phyloP scores from a whole-genome alignment of 805 yeast species.

The Metschnikowia henanensis region DNA sequence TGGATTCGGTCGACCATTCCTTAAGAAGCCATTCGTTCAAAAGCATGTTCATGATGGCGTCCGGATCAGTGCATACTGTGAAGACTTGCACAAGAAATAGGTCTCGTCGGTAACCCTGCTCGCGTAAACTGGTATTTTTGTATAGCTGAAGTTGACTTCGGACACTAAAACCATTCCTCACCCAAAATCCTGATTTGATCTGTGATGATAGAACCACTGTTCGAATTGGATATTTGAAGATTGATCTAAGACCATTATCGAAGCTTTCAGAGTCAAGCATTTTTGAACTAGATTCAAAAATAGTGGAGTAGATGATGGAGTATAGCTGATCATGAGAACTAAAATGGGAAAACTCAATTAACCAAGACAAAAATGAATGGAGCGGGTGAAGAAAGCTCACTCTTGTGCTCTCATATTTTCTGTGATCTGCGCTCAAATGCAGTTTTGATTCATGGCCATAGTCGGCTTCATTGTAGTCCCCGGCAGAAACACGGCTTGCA shows the following conservation, averaged over 20 bases:
- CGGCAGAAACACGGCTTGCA: background rate
- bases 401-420: background rate
- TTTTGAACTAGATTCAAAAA: background rate
- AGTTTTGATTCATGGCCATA: too few relatives aligned
- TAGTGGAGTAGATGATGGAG: constrained; percentile 20
- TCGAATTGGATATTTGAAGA: constrained; percentile 76
- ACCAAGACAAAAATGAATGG: constrained; percentile 71
- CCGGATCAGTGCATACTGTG: constrained; percentile 49
- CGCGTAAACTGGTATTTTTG: constrained; percentile 74
- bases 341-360: constrained; percentile 54
- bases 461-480: constrained; percentile 14
- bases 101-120: constrained; percentile 80
- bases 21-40: constrained; percentile 69
- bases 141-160: constrained; percentile 79
- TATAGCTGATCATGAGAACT: constrained; percentile 23
- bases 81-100: constrained; percentile 70
- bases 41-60: constrained; percentile 54
- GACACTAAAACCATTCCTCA: constrained; percentile 84
- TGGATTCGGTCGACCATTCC: constrained; percentile 24
- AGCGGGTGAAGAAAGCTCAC: constrained; percentile 80
- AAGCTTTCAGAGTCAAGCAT: constrained; percentile 1
- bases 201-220: constrained; percentile 79
- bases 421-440: too few relatives aligned
- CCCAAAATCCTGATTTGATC: constrained; percentile 90
- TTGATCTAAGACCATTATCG: constrained; percentile 9